Percentiles rank a stretch among this genome's conserved stretches.
phyloP scores from a whole-genome alignment of 768 basidiomycete species.

The Cystofilobasidium capitatum region DNA sequence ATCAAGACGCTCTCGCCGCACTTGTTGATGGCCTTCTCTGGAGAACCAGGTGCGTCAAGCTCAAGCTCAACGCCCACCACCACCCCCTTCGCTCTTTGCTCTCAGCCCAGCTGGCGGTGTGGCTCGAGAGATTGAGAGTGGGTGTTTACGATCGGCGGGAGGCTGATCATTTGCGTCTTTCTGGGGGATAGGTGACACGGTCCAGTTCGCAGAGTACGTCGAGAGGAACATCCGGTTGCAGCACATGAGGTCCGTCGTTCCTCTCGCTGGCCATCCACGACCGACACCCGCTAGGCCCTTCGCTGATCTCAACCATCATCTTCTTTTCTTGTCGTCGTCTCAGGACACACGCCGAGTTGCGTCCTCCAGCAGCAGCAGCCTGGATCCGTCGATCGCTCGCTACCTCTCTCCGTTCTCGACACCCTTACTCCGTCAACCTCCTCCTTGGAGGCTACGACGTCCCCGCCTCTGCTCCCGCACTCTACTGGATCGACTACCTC shows the following conservation, averaged over 20 bases:
- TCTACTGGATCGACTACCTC: conserved; percentile 95
- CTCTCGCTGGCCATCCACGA: background rate
- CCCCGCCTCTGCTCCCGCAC: conserved; percentile 47
- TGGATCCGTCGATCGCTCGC: conserved; percentile 91
- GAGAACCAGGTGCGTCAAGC: conserved; percentile 64
- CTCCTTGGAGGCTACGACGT: conserved; percentile 88
- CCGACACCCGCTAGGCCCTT: background rate
- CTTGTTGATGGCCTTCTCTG: conserved; percentile 87
- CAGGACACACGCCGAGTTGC: conserved; percentile 70
- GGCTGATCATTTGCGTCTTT: background rate
- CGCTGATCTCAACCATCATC: background rate
- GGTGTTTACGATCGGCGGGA: no score
- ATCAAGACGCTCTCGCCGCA: conserved; percentile 84
- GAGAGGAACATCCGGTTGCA: conserved; percentile 93
- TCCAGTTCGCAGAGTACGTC: conserved; percentile 91
- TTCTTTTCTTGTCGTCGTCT: background rate
- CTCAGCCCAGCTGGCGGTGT: background rate
- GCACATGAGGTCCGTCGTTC: conserved; percentile 60
- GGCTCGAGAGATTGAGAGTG: background rate
- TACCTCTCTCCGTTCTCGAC: conserved; percentile 73
- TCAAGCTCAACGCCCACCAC: no score
- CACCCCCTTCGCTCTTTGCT: no score
- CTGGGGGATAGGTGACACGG: conserved; percentile 63
- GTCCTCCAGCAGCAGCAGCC: conserved; percentile 80
- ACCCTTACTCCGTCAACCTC: conserved; percentile 83